Percentiles rank a stretch among this genome's conserved stretches.
These are phyloP conservation scores for Hura crepitans DNA, from an alignment of 441 rosid species.

Conservation along the genomic window DNA sequence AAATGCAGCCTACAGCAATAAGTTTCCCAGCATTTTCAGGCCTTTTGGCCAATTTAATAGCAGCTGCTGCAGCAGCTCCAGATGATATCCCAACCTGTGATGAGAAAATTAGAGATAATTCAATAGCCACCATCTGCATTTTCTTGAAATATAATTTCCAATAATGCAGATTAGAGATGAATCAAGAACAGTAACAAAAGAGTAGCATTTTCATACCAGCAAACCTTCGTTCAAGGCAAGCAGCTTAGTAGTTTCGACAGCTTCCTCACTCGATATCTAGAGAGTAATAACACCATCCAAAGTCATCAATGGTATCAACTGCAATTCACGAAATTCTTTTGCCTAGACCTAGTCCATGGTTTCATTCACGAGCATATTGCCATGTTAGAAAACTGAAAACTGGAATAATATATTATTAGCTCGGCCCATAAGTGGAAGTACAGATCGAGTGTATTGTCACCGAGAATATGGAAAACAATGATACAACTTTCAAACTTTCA, in stretches of 20 bases:
- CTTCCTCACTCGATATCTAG: constrained; percentile 67
- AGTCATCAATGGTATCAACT: neutral
- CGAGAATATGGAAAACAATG: too few species aligned
- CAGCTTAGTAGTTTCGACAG: constrained; percentile 65
- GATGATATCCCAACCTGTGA: constrained; percentile 61
- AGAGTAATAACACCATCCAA: neutral
- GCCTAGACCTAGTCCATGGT: too few species aligned
- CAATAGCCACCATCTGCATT: too few species aligned
- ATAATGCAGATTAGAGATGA: neutral
- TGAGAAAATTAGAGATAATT: neutral
- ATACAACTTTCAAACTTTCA: too few species aligned
- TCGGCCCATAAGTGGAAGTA: too few species aligned
- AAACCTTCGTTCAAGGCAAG: constrained; percentile 71
- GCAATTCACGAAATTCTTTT: too few species aligned
- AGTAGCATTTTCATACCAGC: constrained; percentile 37
- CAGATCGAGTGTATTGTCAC: too few species aligned
- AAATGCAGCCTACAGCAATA: constrained; percentile 35
- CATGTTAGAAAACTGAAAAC: too few species aligned
- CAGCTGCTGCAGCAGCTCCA: constrained; percentile 55
- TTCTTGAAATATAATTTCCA: too few species aligned
- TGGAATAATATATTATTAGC: too few species aligned
- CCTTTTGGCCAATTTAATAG: constrained; percentile 43
- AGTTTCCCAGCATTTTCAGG: constrained; percentile 49
- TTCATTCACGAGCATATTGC: too few species aligned
- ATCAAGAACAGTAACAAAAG: too few species aligned